phyloP scores from a whole-genome alignment of 2,329 filamentous ascomycete species.

The Annulohypoxylon truncatum region DNA sequence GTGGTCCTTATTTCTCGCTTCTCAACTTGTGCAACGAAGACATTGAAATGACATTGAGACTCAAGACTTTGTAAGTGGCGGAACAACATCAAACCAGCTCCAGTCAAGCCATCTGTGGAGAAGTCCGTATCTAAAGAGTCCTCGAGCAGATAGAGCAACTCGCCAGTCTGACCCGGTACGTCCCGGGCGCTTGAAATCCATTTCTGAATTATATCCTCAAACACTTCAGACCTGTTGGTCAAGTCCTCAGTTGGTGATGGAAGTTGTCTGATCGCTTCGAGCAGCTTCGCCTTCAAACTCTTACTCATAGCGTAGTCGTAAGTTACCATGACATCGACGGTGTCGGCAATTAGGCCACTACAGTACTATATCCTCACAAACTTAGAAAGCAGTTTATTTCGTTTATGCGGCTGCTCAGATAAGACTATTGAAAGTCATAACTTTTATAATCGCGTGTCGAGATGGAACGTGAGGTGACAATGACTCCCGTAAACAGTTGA shows the following conservation, averaged over 20 bases:
- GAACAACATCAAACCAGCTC: conserved; percentile 1
- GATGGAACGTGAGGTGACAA: background rate
- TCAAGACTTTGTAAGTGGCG: conserved; percentile 11
- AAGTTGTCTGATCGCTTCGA: conserved; percentile 6
- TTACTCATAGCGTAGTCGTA: background rate
- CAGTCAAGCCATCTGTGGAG: conserved; percentile 1
- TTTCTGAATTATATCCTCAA: conserved; percentile 2
- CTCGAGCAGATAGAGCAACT: conserved; percentile 16
- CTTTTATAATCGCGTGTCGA: background rate
- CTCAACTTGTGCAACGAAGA: conserved; percentile 21
- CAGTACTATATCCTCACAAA: background rate
- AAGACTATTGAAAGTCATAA: background rate
- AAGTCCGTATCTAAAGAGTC: conserved; percentile 13
- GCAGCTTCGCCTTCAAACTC: background rate
- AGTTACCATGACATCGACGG: background rate
- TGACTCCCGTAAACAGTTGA: background rate
- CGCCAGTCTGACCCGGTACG: background rate
- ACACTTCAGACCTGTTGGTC: background rate
- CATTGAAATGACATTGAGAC: conserved; percentile 9
- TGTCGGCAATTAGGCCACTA: background rate
- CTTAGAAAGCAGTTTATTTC: background rate
- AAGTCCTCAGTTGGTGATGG: background rate
- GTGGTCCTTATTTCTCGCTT: conserved; percentile 4
- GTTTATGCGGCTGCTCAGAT: background rate
- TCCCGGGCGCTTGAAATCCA: conserved; percentile 3